Evolutionary conservation across 208 protist species (phyloP).

Genomic region (Acanthamoeba triangularis): DNA sequence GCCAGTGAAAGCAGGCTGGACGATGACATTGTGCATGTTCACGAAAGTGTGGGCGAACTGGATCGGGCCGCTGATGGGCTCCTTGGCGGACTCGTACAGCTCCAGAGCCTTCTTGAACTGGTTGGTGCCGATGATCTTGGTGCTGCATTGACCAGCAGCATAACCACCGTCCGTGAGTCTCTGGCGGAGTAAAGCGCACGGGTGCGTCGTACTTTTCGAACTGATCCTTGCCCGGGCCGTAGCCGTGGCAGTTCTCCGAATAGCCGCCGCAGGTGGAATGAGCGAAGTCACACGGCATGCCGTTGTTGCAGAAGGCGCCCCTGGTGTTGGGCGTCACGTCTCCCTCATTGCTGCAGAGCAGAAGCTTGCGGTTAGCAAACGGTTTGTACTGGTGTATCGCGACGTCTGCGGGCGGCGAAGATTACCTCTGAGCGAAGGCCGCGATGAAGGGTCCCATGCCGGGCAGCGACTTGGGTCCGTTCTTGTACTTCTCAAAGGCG

Average conservation of each 20-base stretch:
- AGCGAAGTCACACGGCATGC: conserved; percentile 77
- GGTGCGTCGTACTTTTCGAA: not conserved
- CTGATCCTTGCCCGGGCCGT: conserved; percentile 80
- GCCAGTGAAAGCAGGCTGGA: conserved; percentile 2
- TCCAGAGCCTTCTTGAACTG: conserved; percentile 73
- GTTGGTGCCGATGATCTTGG: conserved; percentile 84
- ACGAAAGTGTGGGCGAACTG: conserved; percentile 61
- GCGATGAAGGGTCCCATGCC: conserved; percentile 85
- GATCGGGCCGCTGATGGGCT: conserved; percentile 23
- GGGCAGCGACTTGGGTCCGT: conserved; percentile 63
- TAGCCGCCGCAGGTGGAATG: conserved; percentile 81
- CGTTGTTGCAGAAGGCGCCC: conserved; percentile 82
- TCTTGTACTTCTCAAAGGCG: conserved; percentile 82
- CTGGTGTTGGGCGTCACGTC: conserved; percentile 87
- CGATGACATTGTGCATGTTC: conserved; percentile 28
- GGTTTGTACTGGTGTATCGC: not conserved
- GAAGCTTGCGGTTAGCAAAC: not conserved
- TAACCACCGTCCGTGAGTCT: not conserved
- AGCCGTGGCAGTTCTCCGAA: conserved; percentile 81
- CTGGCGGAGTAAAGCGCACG: not conserved
- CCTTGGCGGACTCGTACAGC: conserved; percentile 29
- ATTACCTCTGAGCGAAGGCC: conserved; percentile 83
- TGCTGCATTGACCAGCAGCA: conserved; percentile 72
- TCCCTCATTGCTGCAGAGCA: conserved; percentile 79
- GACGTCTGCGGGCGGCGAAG: not conserved